Percentiles rank a stretch among this genome's conserved stretches.
Conservation (phyloP, 768 basidiomycete genomes). For the Lanmaoa pseudosensibilis region DNA sequence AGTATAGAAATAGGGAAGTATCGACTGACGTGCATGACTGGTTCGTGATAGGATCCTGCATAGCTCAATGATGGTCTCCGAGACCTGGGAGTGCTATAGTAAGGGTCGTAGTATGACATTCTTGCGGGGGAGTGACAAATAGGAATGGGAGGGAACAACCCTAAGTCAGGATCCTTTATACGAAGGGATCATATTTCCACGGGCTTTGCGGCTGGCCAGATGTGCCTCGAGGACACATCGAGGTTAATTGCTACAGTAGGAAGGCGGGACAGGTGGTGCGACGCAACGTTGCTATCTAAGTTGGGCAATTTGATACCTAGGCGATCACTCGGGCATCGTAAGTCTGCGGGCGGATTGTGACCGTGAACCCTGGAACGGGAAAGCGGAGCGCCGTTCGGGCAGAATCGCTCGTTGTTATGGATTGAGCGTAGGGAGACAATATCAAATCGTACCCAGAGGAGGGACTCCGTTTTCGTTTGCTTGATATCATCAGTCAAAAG, state of each 20-base stretch:
- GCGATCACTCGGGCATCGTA: conserved; percentile 6
- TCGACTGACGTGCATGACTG: conserved; percentile 41
- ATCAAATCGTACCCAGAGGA: not conserved
- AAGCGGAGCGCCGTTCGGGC: conserved; percentile 25
- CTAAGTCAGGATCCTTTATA: conserved; percentile 25
- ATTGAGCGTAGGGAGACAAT: not conserved
- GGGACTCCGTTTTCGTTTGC: not conserved
- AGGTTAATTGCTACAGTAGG: conserved; percentile 16
- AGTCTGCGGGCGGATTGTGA: conserved; percentile 3
- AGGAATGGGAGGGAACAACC: conserved; percentile 1
- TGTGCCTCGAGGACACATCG: conserved; percentile 33
- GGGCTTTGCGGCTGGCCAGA: conserved; percentile 16
- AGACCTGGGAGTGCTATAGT: conserved; percentile 34
- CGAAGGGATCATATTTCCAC: conserved; percentile 10
- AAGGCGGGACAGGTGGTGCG: conserved; percentile 18
- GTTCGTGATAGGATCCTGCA: conserved; percentile 39
- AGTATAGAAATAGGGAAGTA: not conserved
- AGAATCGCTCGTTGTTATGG: not conserved
- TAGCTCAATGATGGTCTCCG: conserved; percentile 38
- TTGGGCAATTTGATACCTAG: conserved; percentile 25
- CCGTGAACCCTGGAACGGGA: too few species aligned
- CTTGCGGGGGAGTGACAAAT: conserved; percentile 14
- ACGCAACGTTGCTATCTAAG: conserved; percentile 13
- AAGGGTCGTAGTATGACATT: conserved; percentile 48
- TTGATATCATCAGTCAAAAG: too few species aligned